Evolutionary conservation across 1,284 basidiomycete genomes (phyloP), one percentile per base, ranked within the genome.

Genomic region (Sanguinoderma infundibulare): DNA sequence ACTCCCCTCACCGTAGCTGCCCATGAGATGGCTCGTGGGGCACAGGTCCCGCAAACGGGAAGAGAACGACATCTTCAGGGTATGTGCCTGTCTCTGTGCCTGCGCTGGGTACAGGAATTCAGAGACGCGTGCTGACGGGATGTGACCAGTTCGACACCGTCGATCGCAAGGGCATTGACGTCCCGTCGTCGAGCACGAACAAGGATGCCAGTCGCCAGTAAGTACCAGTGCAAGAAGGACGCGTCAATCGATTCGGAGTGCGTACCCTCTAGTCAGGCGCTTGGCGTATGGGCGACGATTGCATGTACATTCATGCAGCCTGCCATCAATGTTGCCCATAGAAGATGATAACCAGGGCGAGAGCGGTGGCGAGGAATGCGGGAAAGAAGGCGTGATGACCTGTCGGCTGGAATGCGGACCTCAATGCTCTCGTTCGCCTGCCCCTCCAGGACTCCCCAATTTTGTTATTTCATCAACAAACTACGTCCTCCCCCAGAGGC

Each of bases 201-300:
- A 91, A 90, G 76, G 89, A 90, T 1, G 85, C n/a, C n/a, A n/a
- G n/a, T n/a, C n/a, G n/a, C n/a, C n/a, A n/a, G 86, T 3, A 72
- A 77, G 17, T 89, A 87, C 68, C 84, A 87, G 70, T 90, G 89
- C 80, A 91, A 90, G 85, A 90, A 90, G 74, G 89, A 91, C 66
- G 85, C n/a, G n/a, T n/a, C n/a, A 82, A 2, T 83, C 81, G 32
- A 61, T 80, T 22, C n/a, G n/a, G n/a, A 76, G 88, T 89, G 70
- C 58, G 85, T 78, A 10, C 32, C 20, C 17, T 32, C 40, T 46
- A 24, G 22, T 39, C 32, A 26, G 24, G 32, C 9, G 22, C 34
- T 50, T 50, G 24, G 30, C 6, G 12, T 38, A 32, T 40, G 53
- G 60, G 55, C 20, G 54, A 46, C 32, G 47, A n/a, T n/a, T n/a